Conservation (phyloP, 2,329 filamentous ascomycete species). For the Diatrype stigma region DNA sequence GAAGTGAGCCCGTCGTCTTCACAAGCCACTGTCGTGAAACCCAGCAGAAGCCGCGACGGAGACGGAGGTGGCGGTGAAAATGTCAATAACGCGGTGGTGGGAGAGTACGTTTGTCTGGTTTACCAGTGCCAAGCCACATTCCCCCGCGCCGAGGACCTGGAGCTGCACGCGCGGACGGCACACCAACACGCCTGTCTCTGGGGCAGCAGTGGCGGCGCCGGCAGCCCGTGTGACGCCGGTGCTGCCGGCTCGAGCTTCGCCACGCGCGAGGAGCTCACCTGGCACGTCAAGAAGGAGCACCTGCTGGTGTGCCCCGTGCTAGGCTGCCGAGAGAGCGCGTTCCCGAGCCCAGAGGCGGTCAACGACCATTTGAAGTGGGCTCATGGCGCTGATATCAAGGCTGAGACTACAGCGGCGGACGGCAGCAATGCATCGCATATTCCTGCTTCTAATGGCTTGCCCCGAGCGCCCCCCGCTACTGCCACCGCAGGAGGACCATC, state of each 20-base stretch:
- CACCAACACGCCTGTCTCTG: slow-evolving; percentile 36
- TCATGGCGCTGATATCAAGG: slow-evolving; percentile 22
- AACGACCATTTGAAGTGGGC: slow-evolving; percentile 33
- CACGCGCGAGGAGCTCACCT: slow-evolving; percentile 33
- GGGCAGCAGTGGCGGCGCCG: slow-evolving; percentile 32
- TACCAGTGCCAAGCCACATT: slow-evolving; percentile 1
- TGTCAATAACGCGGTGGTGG: neutral
- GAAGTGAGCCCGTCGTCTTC: no score
- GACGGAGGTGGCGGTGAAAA: neutral
- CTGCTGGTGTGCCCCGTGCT: slow-evolving; percentile 37
- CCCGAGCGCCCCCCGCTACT: slow-evolving; percentile 8
- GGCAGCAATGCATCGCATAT: no score
- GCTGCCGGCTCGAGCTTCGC: no score
- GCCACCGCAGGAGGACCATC: neutral
- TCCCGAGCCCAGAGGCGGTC: slow-evolving; percentile 31
- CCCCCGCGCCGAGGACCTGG: slow-evolving; percentile 4
- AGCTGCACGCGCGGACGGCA: slow-evolving; percentile 19
- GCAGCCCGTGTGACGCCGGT: no score
- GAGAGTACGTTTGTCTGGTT: neutral
- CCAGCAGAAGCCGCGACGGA: neutral
- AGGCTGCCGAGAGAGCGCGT: slow-evolving; percentile 34
- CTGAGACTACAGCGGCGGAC: no score
- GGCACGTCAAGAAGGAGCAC: slow-evolving; percentile 42
- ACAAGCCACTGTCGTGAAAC: neutral
- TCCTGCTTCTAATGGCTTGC: no score